Conservation (phyloP, 352 stramenopile genomes). For the Saprolegnia parasitica region DNA sequence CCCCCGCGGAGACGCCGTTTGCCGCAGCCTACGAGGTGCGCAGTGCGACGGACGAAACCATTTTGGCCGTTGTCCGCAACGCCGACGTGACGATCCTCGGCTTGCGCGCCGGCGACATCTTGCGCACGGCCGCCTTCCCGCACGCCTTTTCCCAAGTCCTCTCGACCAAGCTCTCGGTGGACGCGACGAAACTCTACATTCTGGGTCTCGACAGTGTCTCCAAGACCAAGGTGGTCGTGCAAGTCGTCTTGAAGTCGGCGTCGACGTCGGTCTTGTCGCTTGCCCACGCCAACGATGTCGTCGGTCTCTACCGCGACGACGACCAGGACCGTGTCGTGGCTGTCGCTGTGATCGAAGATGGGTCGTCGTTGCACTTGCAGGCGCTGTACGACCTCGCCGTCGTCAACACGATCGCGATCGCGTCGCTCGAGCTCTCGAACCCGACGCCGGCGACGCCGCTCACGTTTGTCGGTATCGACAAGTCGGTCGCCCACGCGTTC, state of each 20-base stretch:
- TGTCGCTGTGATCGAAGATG: constrained; percentile 24
- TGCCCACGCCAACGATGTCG: background rate
- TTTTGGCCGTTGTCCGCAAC: constrained; percentile 11
- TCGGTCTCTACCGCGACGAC: constrained; percentile 28
- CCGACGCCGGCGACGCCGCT: constrained; percentile 16
- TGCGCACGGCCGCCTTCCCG: constrained; percentile 40
- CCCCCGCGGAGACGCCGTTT: background rate
- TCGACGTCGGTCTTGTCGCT: background rate
- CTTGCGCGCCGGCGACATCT: constrained; percentile 52
- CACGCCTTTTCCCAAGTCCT: constrained; percentile 33
- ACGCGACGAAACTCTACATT: constrained; percentile 47
- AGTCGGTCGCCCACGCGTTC: constrained; percentile 41
- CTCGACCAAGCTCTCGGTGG: constrained; percentile 43
- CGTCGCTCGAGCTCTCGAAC: constrained; percentile 18
- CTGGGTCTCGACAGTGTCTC: constrained; percentile 30
- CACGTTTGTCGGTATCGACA: constrained; percentile 41
- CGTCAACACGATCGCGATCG: constrained; percentile 20
- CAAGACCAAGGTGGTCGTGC: constrained; percentile 34
- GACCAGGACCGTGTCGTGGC: constrained; percentile 30
- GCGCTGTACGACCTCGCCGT: constrained; percentile 23
- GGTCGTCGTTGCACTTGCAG: constrained; percentile 22
- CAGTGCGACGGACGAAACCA: constrained; percentile 7
- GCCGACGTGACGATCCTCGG: constrained; percentile 35
- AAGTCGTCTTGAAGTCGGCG: constrained; percentile 40
- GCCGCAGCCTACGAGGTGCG: constrained; percentile 11